These are phyloP conservation scores for Ceratocystiopsis minuta DNA, from an alignment of 2,329 filamentous ascomycete genomes.

Conservation along the genomic window DNA sequence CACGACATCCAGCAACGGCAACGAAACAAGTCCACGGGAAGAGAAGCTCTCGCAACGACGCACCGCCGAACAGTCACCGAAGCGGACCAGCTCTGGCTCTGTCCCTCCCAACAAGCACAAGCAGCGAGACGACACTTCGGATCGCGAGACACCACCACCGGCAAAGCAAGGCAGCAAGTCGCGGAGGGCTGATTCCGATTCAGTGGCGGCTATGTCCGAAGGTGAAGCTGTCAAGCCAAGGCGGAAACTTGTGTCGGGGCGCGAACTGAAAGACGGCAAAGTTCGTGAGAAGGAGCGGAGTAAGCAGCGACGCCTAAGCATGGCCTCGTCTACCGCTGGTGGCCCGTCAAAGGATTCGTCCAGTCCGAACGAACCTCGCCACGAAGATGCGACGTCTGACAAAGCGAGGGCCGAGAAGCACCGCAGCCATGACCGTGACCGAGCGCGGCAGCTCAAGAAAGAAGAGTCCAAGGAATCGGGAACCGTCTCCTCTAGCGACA, in stretches of 20 bases:
- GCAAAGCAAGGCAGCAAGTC: conserved; percentile 30
- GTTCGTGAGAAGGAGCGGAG: conserved; percentile 5
- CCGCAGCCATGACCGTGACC: conserved; percentile 41
- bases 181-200: conserved; percentile 36
- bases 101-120: conserved; percentile 1
- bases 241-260: conserved; percentile 45
- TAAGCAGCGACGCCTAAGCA: conserved; percentile 38
- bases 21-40: conserved; percentile 27
- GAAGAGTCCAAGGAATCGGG: conserved; percentile 39
- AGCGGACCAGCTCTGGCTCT: conserved; percentile 21
- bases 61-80: conserved; percentile 22
- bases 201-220: conserved; percentile 33
- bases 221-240: conserved; percentile 40
- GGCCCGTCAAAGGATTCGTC: conserved; percentile 34
- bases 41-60: conserved; percentile 17
- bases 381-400: conserved; percentile 28
- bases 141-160: conserved; percentile 33
- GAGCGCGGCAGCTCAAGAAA: conserved; percentile 41
- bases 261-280: conserved; percentile 38
- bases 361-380: conserved; percentile 31
- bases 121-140: conserved; percentile 18
- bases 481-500: conserved; percentile 30
- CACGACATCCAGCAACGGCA: background rate
- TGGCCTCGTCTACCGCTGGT: conserved; percentile 30
- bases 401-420: conserved; percentile 36